These are phyloP conservation scores for Bruguiera parviflora DNA, from an alignment of 345 rosid genomes.

Conservation along the genomic window DNA sequence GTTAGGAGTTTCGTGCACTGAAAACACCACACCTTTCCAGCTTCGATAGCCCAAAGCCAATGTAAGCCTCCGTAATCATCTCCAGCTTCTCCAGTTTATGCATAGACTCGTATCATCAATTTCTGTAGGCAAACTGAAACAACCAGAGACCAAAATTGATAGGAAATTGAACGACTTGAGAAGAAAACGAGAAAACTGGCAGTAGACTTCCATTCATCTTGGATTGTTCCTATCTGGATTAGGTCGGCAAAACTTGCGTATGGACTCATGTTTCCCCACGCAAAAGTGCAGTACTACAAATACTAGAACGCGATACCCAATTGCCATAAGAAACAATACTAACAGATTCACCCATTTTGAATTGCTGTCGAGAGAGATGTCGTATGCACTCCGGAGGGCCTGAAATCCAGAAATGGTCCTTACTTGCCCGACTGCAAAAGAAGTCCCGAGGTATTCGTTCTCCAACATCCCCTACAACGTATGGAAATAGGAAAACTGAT, in stretches of 20 bases:
- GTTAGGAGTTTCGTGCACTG: too few relatives aligned
- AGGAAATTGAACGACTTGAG: background rate
- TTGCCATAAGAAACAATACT: constrained; percentile 72
- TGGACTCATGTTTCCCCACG: constrained; percentile 25
- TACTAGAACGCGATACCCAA: constrained; percentile 65
- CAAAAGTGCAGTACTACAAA: constrained; percentile 56
- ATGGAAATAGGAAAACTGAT: background rate
- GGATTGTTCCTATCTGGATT: constrained; percentile 37
- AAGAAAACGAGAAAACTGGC: background rate
- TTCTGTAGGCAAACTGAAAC: background rate
- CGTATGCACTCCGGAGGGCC: constrained; percentile 64
- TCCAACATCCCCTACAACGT: constrained; percentile 76
- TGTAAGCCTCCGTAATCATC: too few relatives aligned
- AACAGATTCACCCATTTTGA: constrained; percentile 91
- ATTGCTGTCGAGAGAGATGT: constrained; percentile 62
- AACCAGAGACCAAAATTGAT: background rate
- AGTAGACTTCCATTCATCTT: constrained; percentile 35
- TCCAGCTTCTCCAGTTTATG: background rate
- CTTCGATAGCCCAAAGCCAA: too few relatives aligned
- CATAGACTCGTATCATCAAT: background rate
- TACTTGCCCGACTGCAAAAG: constrained; percentile 88
- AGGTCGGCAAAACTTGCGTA: constrained; percentile 33
- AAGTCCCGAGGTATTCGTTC: constrained; percentile 81
- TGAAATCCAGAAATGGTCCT: constrained; percentile 83
- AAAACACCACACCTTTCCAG: too few relatives aligned